Percentiles rank a stretch among this genome's conserved stretches.
phyloP scores from a whole-genome alignment of 179 eudicot species.

The Beta corolliflora region DNA sequence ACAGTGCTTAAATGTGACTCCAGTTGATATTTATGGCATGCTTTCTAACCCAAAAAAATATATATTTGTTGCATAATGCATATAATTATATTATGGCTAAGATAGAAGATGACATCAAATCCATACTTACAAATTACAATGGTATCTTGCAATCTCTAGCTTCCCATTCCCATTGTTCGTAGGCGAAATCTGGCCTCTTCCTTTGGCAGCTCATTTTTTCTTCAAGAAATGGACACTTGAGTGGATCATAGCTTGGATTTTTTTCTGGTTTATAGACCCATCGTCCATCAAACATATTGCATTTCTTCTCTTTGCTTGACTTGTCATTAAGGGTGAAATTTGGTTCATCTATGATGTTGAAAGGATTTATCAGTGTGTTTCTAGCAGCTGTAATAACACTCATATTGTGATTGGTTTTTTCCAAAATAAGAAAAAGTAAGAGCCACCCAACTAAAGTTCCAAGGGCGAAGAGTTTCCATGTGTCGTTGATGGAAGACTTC shows the following conservation, averaged over 20 bases:
- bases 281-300: conserved; percentile 39
- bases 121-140: conserved; percentile 37
- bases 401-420: conserved; percentile 4
- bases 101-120: neutral
- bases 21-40: too few relatives aligned
- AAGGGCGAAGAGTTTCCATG: conserved; percentile 41
- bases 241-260: conserved; percentile 17
- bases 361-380: neutral
- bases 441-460: conserved; percentile 33
- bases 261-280: conserved; percentile 36
- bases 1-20: too few relatives aligned
- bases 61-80: neutral
- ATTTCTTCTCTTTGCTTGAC: neutral
- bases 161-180: conserved; percentile 44
- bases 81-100: neutral
- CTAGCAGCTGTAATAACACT: neutral
- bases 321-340: neutral
- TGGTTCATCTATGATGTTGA: neutral
- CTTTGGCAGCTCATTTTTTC: conserved; percentile 40
- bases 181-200: conserved; percentile 37
- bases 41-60: too few relatives aligned
- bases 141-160: conserved; percentile 48
- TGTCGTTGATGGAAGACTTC: conserved; percentile 31
- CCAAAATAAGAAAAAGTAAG: conserved; percentile 25
- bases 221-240: conserved; percentile 36